A percentile compares a stretch with the other conserved stretches of the same genome.
Evolutionary conservation across 495 filamentous ascomycete species (phyloP).

Genomic region (Penicillium arizonense): DNA sequence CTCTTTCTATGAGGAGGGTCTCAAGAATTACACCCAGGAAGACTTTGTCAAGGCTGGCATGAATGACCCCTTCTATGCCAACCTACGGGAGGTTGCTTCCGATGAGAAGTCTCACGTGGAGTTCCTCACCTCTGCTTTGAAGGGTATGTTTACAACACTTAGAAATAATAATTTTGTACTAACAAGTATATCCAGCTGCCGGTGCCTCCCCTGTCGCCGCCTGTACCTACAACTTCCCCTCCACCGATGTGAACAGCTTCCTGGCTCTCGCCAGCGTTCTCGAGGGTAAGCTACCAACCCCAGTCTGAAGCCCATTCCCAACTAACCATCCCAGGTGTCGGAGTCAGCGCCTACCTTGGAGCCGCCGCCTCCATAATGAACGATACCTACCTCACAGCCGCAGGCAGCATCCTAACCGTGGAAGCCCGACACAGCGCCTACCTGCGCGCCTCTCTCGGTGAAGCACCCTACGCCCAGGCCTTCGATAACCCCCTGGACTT

Average conservation of each 20-base stretch:
- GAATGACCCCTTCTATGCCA: constrained; percentile 46
- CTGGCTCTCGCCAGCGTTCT: constrained; percentile 52
- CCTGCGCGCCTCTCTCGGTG: constrained; percentile 48
- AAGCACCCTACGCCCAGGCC: constrained; percentile 52
- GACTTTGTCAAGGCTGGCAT: constrained; percentile 55
- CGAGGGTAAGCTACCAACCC: constrained; percentile 31
- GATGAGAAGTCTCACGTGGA: constrained; percentile 59
- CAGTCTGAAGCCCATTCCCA: background rate
- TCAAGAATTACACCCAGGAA: constrained; percentile 51
- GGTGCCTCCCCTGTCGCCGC: constrained; percentile 46
- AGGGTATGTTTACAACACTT: constrained; percentile 18
- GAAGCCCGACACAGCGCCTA: constrained; percentile 61
- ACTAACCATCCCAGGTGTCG: constrained; percentile 38
- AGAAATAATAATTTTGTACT: background rate
- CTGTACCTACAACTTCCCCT: constrained; percentile 59
- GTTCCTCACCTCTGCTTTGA: constrained; percentile 53
- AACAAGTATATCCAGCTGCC: constrained; percentile 25
- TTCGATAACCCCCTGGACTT: constrained; percentile 58
- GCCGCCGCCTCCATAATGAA: constrained; percentile 56
- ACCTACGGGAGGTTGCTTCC: constrained; percentile 47
- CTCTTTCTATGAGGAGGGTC: constrained; percentile 53
- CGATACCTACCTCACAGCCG: constrained; percentile 54
- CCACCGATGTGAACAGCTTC: constrained; percentile 45
- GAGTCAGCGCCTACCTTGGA: constrained; percentile 59
- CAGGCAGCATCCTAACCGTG: constrained; percentile 60